Evolutionary conservation across 1,139 yeast genomes (phyloP), one percentile per base, ranked within the genome.

Genomic region (Hemisphaericaspora lyxosophila): DNA sequence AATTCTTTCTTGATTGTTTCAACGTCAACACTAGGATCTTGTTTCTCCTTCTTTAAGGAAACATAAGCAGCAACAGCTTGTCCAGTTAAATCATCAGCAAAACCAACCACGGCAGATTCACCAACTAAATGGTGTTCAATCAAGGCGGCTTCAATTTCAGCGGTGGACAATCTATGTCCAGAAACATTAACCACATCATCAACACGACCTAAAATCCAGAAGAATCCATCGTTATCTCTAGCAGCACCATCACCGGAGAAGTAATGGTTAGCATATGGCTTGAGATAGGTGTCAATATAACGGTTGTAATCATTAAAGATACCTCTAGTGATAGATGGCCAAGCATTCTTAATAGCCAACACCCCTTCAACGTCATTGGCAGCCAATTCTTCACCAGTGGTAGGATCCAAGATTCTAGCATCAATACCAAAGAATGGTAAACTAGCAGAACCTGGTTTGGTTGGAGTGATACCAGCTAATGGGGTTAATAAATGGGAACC

Each of bases 191-290:
- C 90, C 39, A 84, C 92, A 59, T 84, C 92, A 55, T 84, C 92
- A 41, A 83, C 90, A 63, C 92, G 74, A 49, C 92, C 92, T 57
- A 82, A 67, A 49, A 84, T 83, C 90, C 90, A 84, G 64, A 69
- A 82, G 64, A 78, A 83, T 2, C 90, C 90, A 55, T 84, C 89
- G 40, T 67, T 64, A 57, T 84, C 92, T 55, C 89, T 75, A 11
- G 88, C 89, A 28, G 88, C 89, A 62, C 90, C 90, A 59, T 84
- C 92, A 48, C 92, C 92, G 2, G 87, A 77, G 64, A 84, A 84
- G 61, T 82, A 84, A 55, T 78, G 75, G 40, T 81, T 79, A 31
- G 80, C 76, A 55, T 82, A 84, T 30, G 88, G 86, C 42, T 75
- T 80, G 53, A 82, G 65, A 60, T 84, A 84, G 13, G 90, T 83